Evolutionary conservation across 441 rosid genomes (phyloP), one percentile per base, ranked within the genome.

Genomic region (Pelargonium cotyledonis): DNA sequence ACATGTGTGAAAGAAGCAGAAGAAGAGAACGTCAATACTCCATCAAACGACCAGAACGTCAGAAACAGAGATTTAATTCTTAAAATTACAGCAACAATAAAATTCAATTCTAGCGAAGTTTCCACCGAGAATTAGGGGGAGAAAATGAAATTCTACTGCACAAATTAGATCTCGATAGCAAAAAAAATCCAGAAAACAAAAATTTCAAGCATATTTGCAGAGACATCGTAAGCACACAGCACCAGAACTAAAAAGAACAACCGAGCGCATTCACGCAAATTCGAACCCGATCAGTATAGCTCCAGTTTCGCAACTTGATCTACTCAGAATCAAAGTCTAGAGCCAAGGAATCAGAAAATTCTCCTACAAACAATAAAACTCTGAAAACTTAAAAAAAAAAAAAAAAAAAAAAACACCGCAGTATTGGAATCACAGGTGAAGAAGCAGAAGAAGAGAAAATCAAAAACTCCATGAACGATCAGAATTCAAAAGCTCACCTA

Each of bases 401-500:
- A 38, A 60, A n/a, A n/a, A n/a, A 23, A 9, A 38, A 60, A 23
- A 23, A 38, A 60, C 11, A 6, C 7, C 64, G 15, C 23, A 60
- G 21, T 4, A 60, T 21, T 15, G 21, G 2, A 60, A 60, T 23
- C 38, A 23, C 64, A 60, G 64, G 9, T 11, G 38, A 23, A 60
- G 64, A 60, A 73, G 38, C 62, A 38, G 41, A 38, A 38, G 41
- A 38, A 19, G 63, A 55, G 4, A 8, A 2, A 9, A 57, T 19
- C 29, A 19, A 29, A 3, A 23, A 9, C 41, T 60, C 31, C 63
- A 60, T 10, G 63, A 60, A 60, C 63, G 63, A 60, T 60, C 63
- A 60, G 61, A 53, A 53, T 6, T 38, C 41, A 55, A 16, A 23
- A 21, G 73, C 61, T 68, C 72, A 80, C 86, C 82, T 65, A 60